phyloP scores from a whole-genome alignment of 1,284 basidiomycete species.

The Tilletiopsis washingtonensis region DNA sequence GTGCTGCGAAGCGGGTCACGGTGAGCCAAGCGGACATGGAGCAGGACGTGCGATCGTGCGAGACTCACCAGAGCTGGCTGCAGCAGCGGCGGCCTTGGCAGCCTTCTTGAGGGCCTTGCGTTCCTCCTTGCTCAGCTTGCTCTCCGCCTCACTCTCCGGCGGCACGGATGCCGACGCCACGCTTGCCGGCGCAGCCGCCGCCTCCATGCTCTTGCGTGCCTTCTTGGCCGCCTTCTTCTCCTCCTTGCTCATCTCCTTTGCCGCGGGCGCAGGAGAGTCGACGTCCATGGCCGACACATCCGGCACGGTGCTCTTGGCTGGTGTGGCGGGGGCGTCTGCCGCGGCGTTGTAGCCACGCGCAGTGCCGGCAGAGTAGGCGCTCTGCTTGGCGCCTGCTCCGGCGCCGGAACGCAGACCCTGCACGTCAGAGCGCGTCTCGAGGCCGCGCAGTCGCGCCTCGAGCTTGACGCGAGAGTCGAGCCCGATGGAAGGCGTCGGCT shows the following conservation, averaged over 20 bases:
- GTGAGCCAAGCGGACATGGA: constrained; percentile 22
- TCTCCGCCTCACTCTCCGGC: constrained; percentile 5
- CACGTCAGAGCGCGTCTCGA: constrained; percentile 55
- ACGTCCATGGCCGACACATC: constrained; percentile 48
- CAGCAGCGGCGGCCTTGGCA: constrained; percentile 17
- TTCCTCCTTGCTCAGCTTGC: constrained; percentile 35
- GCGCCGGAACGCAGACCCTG: constrained; percentile 24
- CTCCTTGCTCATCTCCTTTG: constrained; percentile 10
- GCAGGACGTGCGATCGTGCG: constrained; percentile 16
- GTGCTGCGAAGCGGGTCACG: background rate
- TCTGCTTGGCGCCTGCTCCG: constrained; percentile 41
- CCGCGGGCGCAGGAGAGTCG: constrained; percentile 51
- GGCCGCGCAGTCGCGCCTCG: constrained; percentile 79
- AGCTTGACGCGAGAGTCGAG: constrained; percentile 88
- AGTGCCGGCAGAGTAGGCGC: constrained; percentile 27
- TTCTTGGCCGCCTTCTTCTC: constrained; percentile 31
- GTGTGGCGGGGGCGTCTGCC: constrained; percentile 33
- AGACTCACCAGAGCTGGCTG: constrained; percentile 51
- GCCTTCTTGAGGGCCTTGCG: constrained; percentile 31
- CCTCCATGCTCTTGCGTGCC: constrained; percentile 51
- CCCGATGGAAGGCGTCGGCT: constrained; percentile 68
- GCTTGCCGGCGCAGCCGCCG: constrained; percentile 52
- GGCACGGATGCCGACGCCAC: constrained; percentile 8
- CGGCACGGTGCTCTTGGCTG: constrained; percentile 3
- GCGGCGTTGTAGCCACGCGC: constrained; percentile 40